Base-by-base conservation (phyloP, 768 basidiomycete genomes). In the Agrocybe chaxingu region DNA sequence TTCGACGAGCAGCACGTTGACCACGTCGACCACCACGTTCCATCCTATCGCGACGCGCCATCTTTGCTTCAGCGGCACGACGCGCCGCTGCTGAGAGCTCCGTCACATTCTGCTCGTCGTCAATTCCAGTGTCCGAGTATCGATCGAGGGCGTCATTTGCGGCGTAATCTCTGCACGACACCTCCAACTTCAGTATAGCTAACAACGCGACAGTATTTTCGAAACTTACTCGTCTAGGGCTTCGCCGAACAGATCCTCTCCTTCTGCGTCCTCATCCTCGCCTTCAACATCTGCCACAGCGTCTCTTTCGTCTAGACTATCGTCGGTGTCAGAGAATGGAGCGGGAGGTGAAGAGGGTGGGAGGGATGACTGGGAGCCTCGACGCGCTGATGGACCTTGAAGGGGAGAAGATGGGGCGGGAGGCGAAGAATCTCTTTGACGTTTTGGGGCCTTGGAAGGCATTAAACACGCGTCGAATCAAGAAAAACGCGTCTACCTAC, bases 161-260 rank as follows among this genome's bases (percentile, higher is more conserved):
- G 8, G 84, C 85, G 68, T 99, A 98, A 62, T 98, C 96, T 50
- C 89, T 91, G 57, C 8, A 39, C 37, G 51, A 38, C 7, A 45
- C 39, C 24, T 38, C 46, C 24, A 24, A 3, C 24, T 24, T 24
- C 24, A 24, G 24, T 24, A 5, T 24, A 5, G 5, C 24, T 5
- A 5, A 24, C 24, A 24, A 24, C 24, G 1, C 24, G 24, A 24
- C 24, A 24, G 24, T 5, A 24, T 24, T 16, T 16, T 24, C 24
- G 24, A 24, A 5, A 24, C 24, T 58, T 63, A 91, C 95, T 77
- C 78, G 66, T 88, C 81, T 51, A 91, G 67, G 44, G 73, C 75
- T n/a, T 93, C 84, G 32, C 78, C 89, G 66, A 95, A 98, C 38
- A 99, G 81, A 70, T 98, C 96, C 66, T 98, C 96, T 34, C 90